Evolutionary conservation across 345 rosid species (phyloP).

Genomic region (Populus pruinosa): DNA sequence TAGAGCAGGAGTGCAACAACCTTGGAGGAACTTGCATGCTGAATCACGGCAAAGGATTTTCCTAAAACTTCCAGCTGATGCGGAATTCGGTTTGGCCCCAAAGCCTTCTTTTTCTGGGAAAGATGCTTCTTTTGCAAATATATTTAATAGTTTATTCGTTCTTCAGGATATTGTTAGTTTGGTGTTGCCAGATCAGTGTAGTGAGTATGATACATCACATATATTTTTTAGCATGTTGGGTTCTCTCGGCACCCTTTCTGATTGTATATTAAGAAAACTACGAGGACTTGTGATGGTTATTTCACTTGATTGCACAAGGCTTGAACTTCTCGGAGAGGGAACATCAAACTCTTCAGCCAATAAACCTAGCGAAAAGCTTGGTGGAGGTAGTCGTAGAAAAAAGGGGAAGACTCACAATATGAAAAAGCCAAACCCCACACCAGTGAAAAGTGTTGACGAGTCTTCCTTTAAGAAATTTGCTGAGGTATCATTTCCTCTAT

Average conservation of each 20-base stretch:
- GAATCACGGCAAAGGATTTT: constrained; percentile 24
- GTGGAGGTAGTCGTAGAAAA: constrained; percentile 46
- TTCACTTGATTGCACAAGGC: constrained; percentile 67
- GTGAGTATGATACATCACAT: constrained; percentile 35
- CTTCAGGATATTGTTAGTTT: constrained; percentile 53
- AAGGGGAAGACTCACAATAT: constrained; percentile 47
- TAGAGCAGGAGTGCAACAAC: constrained; percentile 35
- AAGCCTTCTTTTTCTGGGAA: constrained; percentile 29
- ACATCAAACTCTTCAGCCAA: constrained; percentile 39
- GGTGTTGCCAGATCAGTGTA: constrained; percentile 37
- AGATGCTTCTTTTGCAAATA: constrained; percentile 30
- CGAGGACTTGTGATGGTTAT: constrained; percentile 67
- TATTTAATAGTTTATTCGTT: constrained; percentile 48
- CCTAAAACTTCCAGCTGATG: constrained; percentile 22
- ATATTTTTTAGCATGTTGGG: constrained; percentile 66
- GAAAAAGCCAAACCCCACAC: constrained; percentile 43
- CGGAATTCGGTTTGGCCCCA: constrained; percentile 34
- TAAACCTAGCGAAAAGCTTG: constrained; percentile 51
- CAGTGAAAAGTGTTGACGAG: constrained; percentile 26
- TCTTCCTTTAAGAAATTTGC: constrained; percentile 24
- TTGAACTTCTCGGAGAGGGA: constrained; percentile 75
- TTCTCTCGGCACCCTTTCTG: constrained; percentile 57
- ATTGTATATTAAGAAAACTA: constrained; percentile 66
- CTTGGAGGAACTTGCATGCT: constrained; percentile 30
- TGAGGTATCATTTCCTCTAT: constrained; percentile 46